These are phyloP conservation scores for Closterium sp. DNA, from an alignment of 139 green algal genomes.

Conservation along the genomic window DNA sequence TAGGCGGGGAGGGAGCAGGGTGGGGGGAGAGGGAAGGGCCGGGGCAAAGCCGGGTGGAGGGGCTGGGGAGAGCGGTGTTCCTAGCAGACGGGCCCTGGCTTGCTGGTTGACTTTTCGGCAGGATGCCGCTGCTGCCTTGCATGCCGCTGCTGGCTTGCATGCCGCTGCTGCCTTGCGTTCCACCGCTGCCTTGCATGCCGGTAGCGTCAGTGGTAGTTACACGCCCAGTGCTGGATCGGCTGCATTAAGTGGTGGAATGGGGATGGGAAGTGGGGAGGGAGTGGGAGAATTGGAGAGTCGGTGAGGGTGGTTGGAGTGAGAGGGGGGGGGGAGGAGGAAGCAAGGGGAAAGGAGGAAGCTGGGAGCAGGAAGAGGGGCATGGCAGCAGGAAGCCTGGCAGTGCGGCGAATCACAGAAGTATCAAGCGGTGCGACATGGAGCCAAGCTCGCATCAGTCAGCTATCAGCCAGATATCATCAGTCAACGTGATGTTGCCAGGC, in stretches of 20 bases:
- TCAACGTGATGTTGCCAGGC: too few relatives aligned
- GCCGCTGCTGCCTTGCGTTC: neutral
- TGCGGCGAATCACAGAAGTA: too few relatives aligned
- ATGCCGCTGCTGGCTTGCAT: neutral
- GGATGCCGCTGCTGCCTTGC: neutral
- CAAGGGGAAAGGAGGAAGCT: neutral
- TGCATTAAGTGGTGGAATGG: neutral
- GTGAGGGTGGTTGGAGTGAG: neutral
- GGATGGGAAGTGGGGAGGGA: neutral
- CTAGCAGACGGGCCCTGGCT: neutral
- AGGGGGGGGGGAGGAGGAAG: too few relatives aligned
- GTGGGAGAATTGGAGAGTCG: neutral
- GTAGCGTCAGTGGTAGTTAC: neutral
- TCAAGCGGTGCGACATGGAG: too few relatives aligned
- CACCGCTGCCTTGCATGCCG: too few relatives aligned
- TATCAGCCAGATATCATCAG: too few relatives aligned
- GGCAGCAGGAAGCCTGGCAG: too few relatives aligned
- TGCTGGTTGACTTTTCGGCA: too few relatives aligned
- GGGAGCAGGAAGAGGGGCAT: neutral
- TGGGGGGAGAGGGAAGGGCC: neutral
- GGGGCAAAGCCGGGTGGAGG: neutral
- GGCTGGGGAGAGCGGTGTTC: neutral
- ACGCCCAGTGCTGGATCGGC: neutral
- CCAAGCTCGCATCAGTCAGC: neutral
- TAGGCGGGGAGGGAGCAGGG: neutral